Base-by-base conservation (phyloP, 73 alveolate species). In the Paraurostyla sp. region DNA sequence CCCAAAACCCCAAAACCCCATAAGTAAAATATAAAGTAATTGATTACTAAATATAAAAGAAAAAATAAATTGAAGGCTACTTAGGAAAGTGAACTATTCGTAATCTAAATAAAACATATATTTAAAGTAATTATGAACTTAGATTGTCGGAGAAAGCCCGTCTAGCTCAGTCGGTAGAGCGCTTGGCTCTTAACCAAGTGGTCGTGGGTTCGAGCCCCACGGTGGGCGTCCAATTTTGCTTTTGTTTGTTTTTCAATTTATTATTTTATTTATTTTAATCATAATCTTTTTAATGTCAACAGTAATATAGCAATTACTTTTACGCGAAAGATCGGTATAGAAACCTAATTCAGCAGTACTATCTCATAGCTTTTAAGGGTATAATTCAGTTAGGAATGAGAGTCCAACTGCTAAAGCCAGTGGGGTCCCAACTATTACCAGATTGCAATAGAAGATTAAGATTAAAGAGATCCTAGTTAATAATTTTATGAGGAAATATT, bases 131-230 rank as follows among this genome's bases (percentile, higher is more conserved):
- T 41, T 35, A 35, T 59, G 3, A 29, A 18, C 9, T 13, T 32
- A 11, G 75, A 32, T 30, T 49, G 73, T 75, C 32, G 87, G 69
- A 50, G 73, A 75, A 75, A 75, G 87, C 87, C 87, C 85, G 85
- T 71, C 85, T 76, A 76, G 76, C 88, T 76, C 88, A 76, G 88
- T 76, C 88, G 88, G 88, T 76, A 76, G 88, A 76, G 88, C 88
- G 88, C 88, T 81, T 81, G 91, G 71, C 91, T 81, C 91, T 81
- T 81, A 81, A 81, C 71, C 91, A 81, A 81, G 91, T 81, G 91
- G 91, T 81, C 91, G 91, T n/a, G 91, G 91, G 91, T 81, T 81
- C 91, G 91, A 81, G 80, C 92, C 82, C 85, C 82, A 16, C 85
- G 85, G 80, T 83, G 92, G 84, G 84, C 76, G 92, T 40, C 69